A percentile compares a stretch with the other conserved stretches of the same genome.
These are phyloP conservation scores for Tylopilus sp. DNA, from an alignment of 768 basidiomycete species.

Conservation along the genomic window DNA sequence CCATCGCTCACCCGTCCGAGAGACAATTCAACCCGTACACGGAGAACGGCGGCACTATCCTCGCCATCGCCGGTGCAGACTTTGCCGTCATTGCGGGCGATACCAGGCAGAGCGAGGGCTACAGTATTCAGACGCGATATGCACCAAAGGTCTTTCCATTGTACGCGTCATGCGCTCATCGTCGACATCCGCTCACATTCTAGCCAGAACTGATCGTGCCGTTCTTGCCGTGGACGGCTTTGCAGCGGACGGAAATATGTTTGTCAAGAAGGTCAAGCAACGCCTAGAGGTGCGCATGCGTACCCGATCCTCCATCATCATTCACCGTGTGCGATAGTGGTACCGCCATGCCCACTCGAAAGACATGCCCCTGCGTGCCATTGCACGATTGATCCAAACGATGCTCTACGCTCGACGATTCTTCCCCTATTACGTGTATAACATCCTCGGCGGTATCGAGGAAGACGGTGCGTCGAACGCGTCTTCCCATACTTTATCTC, in stretches of 20 bases:
- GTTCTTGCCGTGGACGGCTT: conserved; percentile 96
- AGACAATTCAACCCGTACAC: conserved; percentile 84
- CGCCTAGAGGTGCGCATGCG: conserved; percentile 75
- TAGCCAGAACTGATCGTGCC: conserved; percentile 79
- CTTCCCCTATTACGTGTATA: conserved; percentile 98
- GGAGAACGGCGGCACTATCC: conserved; percentile 93
- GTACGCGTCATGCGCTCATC: conserved; percentile 45
- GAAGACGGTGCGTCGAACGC: conserved; percentile 73
- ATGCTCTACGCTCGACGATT: conserved; percentile 96
- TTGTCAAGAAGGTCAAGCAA: conserved; percentile 95
- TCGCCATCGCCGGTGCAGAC: conserved; percentile 91
- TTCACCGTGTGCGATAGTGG: conserved; percentile 61
- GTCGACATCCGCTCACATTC: background rate
- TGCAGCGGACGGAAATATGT: conserved; percentile 95
- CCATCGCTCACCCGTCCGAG: conserved; percentile 42
- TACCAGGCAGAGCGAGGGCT: conserved; percentile 96
- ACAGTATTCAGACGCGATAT: conserved; percentile 95
- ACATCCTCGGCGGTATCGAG: conserved; percentile 94
- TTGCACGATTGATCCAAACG: conserved; percentile 97
- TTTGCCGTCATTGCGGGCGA: conserved; percentile 96
- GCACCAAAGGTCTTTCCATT: conserved; percentile 93
- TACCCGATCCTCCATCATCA: background rate
- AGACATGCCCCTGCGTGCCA: conserved; percentile 94
- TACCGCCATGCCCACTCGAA: conserved; percentile 96
- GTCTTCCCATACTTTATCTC: background rate